These are phyloP conservation scores for Voacanga thouarsii DNA, from an alignment of 257 asterid genomes.

Conservation along the genomic window DNA sequence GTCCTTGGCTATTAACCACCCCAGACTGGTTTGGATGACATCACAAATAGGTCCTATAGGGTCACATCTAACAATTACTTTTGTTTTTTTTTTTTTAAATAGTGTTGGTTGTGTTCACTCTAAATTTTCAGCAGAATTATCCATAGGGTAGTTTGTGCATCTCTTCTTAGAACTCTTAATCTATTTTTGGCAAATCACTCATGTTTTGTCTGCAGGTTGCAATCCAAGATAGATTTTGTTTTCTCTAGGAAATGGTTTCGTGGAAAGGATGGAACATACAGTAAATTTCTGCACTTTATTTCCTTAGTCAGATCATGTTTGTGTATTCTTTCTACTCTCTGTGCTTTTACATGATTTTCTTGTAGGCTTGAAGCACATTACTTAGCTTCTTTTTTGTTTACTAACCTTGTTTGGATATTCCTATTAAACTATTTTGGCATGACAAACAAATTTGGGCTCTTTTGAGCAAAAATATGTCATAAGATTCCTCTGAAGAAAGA, in stretches of 20 bases:
- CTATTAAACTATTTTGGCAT: background rate
- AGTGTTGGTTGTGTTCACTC: background rate
- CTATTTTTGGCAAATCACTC: slow-evolving; percentile 11
- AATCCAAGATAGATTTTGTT: slow-evolving; percentile 80
- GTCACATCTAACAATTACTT: background rate
- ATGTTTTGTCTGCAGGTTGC: slow-evolving; percentile 68
- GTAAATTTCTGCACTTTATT: slow-evolving; percentile 43
- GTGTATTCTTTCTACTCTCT: background rate
- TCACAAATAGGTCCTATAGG: background rate
- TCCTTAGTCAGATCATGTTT: background rate
- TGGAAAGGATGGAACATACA: slow-evolving; percentile 96
- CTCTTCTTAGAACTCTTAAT: slow-evolving; percentile 18
- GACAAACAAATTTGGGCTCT: background rate
- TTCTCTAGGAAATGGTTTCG: slow-evolving; percentile 98
- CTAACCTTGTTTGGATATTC: background rate
- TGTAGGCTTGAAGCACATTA: background rate
- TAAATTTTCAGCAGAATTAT: background rate
- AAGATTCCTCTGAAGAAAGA: background rate
- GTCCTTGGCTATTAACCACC: background rate
- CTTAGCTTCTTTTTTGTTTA: background rate
- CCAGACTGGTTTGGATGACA: background rate
- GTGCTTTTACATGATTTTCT: background rate
- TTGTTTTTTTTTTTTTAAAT: slow-evolving; percentile 1
- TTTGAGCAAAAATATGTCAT: background rate
- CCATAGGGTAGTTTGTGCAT: slow-evolving; percentile 14